phyloP scores from a whole-genome alignment of 2,329 filamentous ascomycete species.

The Cryphonectria nitschkei region DNA sequence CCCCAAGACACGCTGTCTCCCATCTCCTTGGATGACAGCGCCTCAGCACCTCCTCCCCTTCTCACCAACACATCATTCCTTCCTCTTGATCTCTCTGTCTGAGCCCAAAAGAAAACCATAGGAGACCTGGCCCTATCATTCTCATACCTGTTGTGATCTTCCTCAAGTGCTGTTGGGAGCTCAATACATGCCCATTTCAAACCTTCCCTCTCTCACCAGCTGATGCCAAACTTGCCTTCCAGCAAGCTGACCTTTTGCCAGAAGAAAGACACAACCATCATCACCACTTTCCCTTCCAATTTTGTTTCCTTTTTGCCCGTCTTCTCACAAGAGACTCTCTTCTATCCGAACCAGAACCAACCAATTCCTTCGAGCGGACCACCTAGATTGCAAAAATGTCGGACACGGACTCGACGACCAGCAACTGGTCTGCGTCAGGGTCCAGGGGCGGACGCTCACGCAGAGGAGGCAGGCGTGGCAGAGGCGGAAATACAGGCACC shows the following conservation, averaged over 20 bases:
- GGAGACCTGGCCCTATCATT: neutral
- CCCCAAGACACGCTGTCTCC: neutral
- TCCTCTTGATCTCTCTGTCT: neutral
- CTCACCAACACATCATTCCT: neutral
- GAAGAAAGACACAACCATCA: neutral
- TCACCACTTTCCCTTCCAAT: neutral
- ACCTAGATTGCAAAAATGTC: neutral
- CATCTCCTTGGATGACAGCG: neutral
- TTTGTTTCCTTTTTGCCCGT: neutral
- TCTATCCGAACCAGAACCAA: neutral
- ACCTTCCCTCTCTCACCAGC: neutral
- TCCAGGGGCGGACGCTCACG: neutral
- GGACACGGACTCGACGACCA: neutral
- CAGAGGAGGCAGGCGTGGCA: neutral
- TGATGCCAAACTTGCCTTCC: neutral
- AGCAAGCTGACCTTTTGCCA: neutral
- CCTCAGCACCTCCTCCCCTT: neutral
- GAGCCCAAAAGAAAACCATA: neutral
- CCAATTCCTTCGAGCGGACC: neutral
- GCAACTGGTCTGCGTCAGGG: neutral
- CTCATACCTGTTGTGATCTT: neutral
- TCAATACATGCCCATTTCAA: neutral
- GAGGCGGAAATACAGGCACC: no score
- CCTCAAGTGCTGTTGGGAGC: neutral
- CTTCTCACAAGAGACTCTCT: no score